Evolutionary conservation across 352 stramenopile genomes (phyloP).

Genomic region (Phytopythium aichiense): DNA sequence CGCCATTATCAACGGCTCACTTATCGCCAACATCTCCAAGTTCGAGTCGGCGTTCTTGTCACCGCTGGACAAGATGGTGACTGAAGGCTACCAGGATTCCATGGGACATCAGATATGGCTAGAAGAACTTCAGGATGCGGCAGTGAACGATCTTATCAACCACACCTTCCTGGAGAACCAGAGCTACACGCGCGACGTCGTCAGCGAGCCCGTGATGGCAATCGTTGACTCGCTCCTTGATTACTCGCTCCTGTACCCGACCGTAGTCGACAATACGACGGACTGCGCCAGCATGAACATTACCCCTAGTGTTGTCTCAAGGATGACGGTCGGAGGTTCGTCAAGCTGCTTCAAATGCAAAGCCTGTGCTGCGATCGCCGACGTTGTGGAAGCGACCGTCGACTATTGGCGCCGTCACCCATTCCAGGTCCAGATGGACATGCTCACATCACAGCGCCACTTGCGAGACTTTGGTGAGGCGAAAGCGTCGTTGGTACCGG

Average conservation of each 20-base stretch:
- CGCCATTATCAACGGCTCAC: slow-evolving; percentile 17
- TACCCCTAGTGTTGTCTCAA: slow-evolving; percentile 30
- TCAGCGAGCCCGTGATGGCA: slow-evolving; percentile 38
- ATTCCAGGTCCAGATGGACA: slow-evolving; percentile 55
- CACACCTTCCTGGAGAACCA: slow-evolving; percentile 51
- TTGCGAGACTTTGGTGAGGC: slow-evolving; percentile 32
- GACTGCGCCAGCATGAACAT: slow-evolving; percentile 49
- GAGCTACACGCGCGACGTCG: slow-evolving; percentile 23
- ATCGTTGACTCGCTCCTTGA: slow-evolving; percentile 28
- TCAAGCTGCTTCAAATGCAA: slow-evolving; percentile 71
- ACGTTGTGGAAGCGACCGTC: slow-evolving; percentile 25
- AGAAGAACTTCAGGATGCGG: slow-evolving; percentile 21
- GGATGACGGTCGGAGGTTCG: slow-evolving; percentile 48
- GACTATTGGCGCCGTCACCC: slow-evolving; percentile 39
- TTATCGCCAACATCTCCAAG: slow-evolving; percentile 22
- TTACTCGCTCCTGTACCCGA: slow-evolving; percentile 51
- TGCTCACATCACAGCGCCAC: slow-evolving; percentile 34
- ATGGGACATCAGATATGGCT: slow-evolving; percentile 13
- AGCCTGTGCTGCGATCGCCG: slow-evolving; percentile 31
- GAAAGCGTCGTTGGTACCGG: slow-evolving; percentile 15
- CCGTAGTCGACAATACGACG: slow-evolving; percentile 17
- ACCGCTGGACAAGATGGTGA: slow-evolving; percentile 30
- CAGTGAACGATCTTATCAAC: slow-evolving; percentile 14
- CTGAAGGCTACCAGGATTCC: slow-evolving; percentile 7
- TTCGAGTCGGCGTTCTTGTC: slow-evolving; percentile 37